Conservation (phyloP, 306 rosid species). For the Erythrophleum fordii region DNA sequence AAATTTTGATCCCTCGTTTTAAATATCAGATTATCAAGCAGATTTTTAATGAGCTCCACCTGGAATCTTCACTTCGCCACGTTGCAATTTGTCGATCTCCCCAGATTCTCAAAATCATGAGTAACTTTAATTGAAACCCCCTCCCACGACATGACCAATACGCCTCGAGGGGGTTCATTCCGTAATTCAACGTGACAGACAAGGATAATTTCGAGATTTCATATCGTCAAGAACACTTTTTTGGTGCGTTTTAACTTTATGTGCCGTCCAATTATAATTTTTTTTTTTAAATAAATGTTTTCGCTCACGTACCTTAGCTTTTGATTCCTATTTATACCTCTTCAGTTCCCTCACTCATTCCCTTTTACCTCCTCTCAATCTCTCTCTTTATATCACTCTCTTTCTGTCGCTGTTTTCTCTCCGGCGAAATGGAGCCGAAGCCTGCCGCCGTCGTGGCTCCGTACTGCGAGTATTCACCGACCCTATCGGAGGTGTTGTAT, state of each 20-base stretch:
- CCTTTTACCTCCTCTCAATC: constrained; percentile 40
- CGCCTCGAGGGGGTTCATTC: constrained; percentile 25
- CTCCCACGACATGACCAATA: too few species aligned
- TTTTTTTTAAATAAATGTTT: background rate
- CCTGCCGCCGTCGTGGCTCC: constrained; percentile 9
- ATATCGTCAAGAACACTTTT: constrained; percentile 8
- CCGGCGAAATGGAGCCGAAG: constrained; percentile 43
- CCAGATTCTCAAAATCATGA: too few species aligned
- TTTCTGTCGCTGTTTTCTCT: constrained; percentile 9
- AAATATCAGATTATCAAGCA: too few species aligned
- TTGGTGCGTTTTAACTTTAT: constrained; percentile 50
- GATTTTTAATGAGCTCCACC: too few species aligned
- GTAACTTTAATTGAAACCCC: too few species aligned
- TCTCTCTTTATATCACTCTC: constrained; percentile 9
- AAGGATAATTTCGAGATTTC: constrained; percentile 43
- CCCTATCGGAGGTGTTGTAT: constrained; percentile 59
- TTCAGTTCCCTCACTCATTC: constrained; percentile 25
- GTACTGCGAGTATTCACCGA: constrained; percentile 38
- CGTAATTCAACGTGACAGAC: constrained; percentile 19
- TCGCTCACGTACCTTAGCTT: constrained; percentile 3
- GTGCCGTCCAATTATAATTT: constrained; percentile 60
- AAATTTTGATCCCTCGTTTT: too few species aligned
- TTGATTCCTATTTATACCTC: constrained; percentile 46
- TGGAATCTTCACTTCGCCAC: too few species aligned
- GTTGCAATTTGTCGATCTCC: too few species aligned